Conservation (phyloP, 2,329 filamentous ascomycete genomes). For the Colletotrichum ledebouriae region DNA sequence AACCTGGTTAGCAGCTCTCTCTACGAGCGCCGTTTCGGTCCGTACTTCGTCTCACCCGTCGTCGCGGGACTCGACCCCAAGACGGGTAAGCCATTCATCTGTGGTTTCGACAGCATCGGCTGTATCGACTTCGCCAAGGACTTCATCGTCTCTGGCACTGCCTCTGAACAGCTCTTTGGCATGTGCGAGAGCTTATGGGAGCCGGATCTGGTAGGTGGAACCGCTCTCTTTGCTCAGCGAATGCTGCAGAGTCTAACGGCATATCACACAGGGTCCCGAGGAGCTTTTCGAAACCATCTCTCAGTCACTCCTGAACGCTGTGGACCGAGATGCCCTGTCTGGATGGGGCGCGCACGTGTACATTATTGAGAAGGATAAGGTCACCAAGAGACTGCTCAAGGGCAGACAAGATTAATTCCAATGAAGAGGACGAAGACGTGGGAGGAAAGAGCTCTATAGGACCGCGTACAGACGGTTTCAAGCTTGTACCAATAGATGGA, state of each 20-base stretch:
- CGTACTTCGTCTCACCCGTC: slow-evolving; percentile 95
- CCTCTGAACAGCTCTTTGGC: slow-evolving; percentile 97
- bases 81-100: slow-evolving; percentile 96
- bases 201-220: slow-evolving; percentile 84
- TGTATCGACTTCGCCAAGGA: slow-evolving; percentile 99
- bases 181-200: slow-evolving; percentile 99
- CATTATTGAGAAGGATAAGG: slow-evolving; percentile 99
- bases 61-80: slow-evolving; percentile 96
- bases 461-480: slow-evolving; percentile 43
- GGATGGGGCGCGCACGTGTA: slow-evolving; percentile 99
- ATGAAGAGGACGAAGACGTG: slow-evolving; percentile 6
- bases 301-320: slow-evolving; percentile 93
- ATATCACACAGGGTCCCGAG: slow-evolving; percentile 77
- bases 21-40: slow-evolving; percentile 96
- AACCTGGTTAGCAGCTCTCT: slow-evolving; percentile 92
- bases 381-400: slow-evolving; percentile 98
- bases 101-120: slow-evolving; percentile 98
- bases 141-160: slow-evolving; percentile 97
- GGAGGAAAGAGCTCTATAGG: slow-evolving; percentile 29
- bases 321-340: slow-evolving; percentile 95
- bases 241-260: slow-evolving; percentile 41
- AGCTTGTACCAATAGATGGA: slow-evolving; percentile 54
- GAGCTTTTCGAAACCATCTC: slow-evolving; percentile 99
- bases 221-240: not conserved
- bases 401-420: slow-evolving; percentile 86